Percentiles rank a stretch among this genome's conserved stretches.
Conservation (phyloP, 2,329 filamentous ascomycete species). For the Aureobasidium lini region DNA sequence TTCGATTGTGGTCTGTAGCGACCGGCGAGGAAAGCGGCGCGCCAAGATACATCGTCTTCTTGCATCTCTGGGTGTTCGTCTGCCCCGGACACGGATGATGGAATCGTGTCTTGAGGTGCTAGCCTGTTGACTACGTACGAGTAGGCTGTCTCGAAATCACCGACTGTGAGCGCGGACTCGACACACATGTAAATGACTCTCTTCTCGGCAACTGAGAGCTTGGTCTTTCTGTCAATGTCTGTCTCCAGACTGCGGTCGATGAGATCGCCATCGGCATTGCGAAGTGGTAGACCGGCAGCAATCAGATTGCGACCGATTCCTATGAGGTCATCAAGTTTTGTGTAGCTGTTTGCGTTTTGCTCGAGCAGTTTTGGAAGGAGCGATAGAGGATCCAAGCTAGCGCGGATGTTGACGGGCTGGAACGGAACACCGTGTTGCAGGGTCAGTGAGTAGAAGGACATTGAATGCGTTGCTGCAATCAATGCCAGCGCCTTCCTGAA, state of each 20-base stretch:
- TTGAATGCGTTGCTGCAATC: slow-evolving; percentile 62
- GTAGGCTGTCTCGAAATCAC: slow-evolving; percentile 81
- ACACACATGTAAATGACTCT: slow-evolving; percentile 75
- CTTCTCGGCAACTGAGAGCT: slow-evolving; percentile 44
- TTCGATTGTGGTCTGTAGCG: slow-evolving; percentile 49
- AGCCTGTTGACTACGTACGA: slow-evolving; percentile 72
- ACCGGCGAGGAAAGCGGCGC: slow-evolving; percentile 69
- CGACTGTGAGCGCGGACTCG: slow-evolving; percentile 65
- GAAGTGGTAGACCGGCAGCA: slow-evolving; percentile 37
- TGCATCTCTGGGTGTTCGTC: slow-evolving; percentile 17
- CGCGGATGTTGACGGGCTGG: slow-evolving; percentile 68
- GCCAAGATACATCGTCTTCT: slow-evolving; percentile 66
- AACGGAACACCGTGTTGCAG: slow-evolving; percentile 76
- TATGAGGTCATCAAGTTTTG: slow-evolving; percentile 64
- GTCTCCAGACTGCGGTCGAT: slow-evolving; percentile 22
- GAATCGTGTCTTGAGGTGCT: slow-evolving; percentile 26
- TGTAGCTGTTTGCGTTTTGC: slow-evolving; percentile 68
- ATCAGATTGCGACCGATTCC: slow-evolving; percentile 62
- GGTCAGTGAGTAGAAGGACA: slow-evolving; percentile 69
- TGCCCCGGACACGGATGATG: slow-evolving; percentile 14
- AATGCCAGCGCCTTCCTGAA: slow-evolving; percentile 56
- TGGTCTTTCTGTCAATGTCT: background rate
- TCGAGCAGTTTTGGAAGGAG: slow-evolving; percentile 67
- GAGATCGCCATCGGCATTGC: slow-evolving; percentile 23
- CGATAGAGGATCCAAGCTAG: slow-evolving; percentile 65